Evolutionary conservation across 2,329 filamentous ascomycete species (phyloP), one percentile per base, ranked within the genome.

Genomic region (Aspergillus viridinutans): DNA sequence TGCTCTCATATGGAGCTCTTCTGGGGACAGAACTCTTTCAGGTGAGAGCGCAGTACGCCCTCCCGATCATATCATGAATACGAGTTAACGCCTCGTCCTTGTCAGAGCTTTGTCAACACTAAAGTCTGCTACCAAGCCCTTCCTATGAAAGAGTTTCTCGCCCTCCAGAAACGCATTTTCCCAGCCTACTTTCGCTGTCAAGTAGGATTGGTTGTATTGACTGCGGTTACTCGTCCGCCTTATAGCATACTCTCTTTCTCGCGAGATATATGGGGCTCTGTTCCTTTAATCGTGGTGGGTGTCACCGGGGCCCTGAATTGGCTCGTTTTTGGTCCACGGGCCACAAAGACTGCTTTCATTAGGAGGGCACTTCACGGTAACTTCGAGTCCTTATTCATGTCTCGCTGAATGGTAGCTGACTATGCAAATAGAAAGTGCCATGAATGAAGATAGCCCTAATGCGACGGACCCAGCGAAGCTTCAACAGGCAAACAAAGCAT

Each of bases 151-250:
- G 64, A 72, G 1, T 78, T 79, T 53, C 73, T 72, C 7, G 63
- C 55, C 1, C 63, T 78, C 2, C 74, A 78, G 50, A 77, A 74
- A 55, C 68, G 66, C 3, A 50, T 77, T 0, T 78, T 77, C 52
- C 75, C 75, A 0, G 58, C 71, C 1, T 77, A 78, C 50, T 78
- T 78, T 56, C 64, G 62, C 4, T 61, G 64, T 10, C 76, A 78
- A 55, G 66, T 71, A 1, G 57, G 72, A 7, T 64, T 78, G 6
- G 60, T 73, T 2, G 40, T 72, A 1, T 47, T 76, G 8, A 70
- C 73, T 1, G 70, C 65, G 4, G 58, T 65, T 2, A 77, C 73
- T 2, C 62, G 65, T 20, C 73, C 74, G 21, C 71, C 69, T 2
- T 61, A 65, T 25, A 72, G 73, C 4, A 58, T 70, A 1, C 2